Evolutionary conservation across 2,329 filamentous ascomycete species (phyloP).

Genomic region (Sporothrix globosa): DNA sequence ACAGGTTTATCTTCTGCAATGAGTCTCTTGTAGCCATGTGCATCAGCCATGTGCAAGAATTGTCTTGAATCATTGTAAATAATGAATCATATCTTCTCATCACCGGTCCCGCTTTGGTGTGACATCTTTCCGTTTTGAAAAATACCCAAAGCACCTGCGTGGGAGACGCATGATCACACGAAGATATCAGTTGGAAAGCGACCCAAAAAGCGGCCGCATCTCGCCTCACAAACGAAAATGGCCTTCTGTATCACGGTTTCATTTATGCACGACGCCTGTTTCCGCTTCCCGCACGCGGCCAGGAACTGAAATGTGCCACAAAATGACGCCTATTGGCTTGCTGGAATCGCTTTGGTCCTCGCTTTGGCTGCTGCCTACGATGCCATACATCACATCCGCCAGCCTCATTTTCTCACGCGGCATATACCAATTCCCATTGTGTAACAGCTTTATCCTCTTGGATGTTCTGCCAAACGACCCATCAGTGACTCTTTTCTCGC

Average conservation of each 20-base stretch:
- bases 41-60: too few relatives aligned
- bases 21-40: too few relatives aligned
- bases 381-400: background rate
- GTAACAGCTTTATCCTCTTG: background rate
- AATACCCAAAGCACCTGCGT: too few relatives aligned
- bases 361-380: background rate
- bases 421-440: background rate
- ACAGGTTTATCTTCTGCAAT: too few relatives aligned
- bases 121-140: too few relatives aligned
- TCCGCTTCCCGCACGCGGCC: background rate
- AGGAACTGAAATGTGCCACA: background rate
- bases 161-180: too few relatives aligned
- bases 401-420: background rate
- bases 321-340: background rate
- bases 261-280: background rate
- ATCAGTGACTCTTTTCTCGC: background rate
- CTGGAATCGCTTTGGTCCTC: too few relatives aligned
- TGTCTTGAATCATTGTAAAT: too few relatives aligned
- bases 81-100: too few relatives aligned
- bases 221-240: background rate
- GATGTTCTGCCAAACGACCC: background rate
- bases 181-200: background rate
- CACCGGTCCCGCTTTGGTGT: too few relatives aligned
- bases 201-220: background rate
- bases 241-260: background rate